Percentiles rank a stretch among this genome's conserved stretches.
Evolutionary conservation across 2,329 filamentous ascomycete genomes (phyloP).

Genomic region (Claviceps sp.): DNA sequence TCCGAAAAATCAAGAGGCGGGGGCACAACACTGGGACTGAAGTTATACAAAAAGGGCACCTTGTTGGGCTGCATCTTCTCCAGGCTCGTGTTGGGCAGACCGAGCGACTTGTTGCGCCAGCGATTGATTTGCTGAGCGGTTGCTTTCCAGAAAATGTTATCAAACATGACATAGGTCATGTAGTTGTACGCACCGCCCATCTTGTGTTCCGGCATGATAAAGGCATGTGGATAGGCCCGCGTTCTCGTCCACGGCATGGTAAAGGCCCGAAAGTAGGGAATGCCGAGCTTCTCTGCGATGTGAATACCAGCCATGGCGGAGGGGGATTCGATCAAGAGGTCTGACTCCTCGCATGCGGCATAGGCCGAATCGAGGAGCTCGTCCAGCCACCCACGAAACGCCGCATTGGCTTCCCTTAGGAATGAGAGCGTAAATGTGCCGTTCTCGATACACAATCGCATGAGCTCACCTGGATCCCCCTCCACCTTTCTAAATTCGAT

Average conservation of each 20-base stretch:
- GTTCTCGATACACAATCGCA: slow-evolving; percentile 92
- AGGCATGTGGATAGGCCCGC: slow-evolving; percentile 89
- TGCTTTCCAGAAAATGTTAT: slow-evolving; percentile 92
- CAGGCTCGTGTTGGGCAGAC: slow-evolving; percentile 65
- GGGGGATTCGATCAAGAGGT: slow-evolving; percentile 87
- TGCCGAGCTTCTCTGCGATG: slow-evolving; percentile 81
- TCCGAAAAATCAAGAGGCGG: slow-evolving; percentile 92
- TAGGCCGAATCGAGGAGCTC: slow-evolving; percentile 72
- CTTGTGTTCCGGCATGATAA: slow-evolving; percentile 83
- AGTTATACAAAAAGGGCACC: slow-evolving; percentile 97
- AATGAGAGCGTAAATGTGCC: slow-evolving; percentile 95
- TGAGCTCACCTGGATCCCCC: slow-evolving; percentile 85
- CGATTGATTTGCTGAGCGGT: slow-evolving; percentile 83
- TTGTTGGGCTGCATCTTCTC: slow-evolving; percentile 93
- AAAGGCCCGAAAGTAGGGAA: slow-evolving; percentile 94
- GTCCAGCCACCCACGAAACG: slow-evolving; percentile 92
- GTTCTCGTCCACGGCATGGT: slow-evolving; percentile 99
- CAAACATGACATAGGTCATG: slow-evolving; percentile 90
- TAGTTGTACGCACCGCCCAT: slow-evolving; percentile 94
- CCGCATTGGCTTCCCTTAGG: slow-evolving; percentile 69
- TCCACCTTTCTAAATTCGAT: slow-evolving; percentile 84
- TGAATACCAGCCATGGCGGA: slow-evolving; percentile 97
- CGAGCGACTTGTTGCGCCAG: slow-evolving; percentile 74
- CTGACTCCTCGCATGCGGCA: slow-evolving; percentile 70
- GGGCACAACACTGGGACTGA: slow-evolving; percentile 84